Conservation (phyloP, 129 eudicot species). For the Calendula officinalis region DNA sequence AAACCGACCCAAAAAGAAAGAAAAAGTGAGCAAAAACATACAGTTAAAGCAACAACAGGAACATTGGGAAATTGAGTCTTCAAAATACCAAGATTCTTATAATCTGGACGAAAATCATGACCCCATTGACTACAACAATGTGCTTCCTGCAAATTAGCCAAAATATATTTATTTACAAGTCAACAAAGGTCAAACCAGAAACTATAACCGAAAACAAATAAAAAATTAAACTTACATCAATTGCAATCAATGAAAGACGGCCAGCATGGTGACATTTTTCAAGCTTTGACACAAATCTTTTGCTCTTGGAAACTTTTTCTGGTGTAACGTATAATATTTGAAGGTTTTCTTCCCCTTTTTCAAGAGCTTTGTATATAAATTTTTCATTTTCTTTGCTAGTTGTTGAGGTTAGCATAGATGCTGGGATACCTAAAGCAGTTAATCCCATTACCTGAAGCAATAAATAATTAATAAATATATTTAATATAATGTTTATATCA, state of each 20-base stretch:
- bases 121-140: conserved; percentile 99
- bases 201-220: not conserved
- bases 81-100: conserved; percentile 94
- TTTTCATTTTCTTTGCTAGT: conserved; percentile 86
- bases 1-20: not conserved
- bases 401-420: conserved; percentile 98
- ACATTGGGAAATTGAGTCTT: conserved; percentile 96
- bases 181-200: not conserved
- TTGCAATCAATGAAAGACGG: conserved; percentile 84
- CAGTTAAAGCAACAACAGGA: conserved; percentile 94
- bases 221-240: conserved; percentile 58
- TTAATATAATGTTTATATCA: not conserved
- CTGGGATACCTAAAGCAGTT: conserved; percentile 93
- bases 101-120: conserved; percentile 99
- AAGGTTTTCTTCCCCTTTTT: conserved; percentile 92
- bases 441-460: conserved; percentile 92
- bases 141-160: conserved; percentile 64
- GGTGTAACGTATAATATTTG: conserved; percentile 92
- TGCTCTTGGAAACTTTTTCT: conserved; percentile 96
- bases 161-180: not conserved
- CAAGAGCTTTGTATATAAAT: conserved; percentile 85
- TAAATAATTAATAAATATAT: not conserved
- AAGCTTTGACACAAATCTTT: conserved; percentile 95
- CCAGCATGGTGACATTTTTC: conserved; percentile 97
- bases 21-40: conserved; percentile 33